Evolutionary conservation across 2,329 filamentous ascomycete genomes (phyloP).

Genomic region (Cladosporium sp.): DNA sequence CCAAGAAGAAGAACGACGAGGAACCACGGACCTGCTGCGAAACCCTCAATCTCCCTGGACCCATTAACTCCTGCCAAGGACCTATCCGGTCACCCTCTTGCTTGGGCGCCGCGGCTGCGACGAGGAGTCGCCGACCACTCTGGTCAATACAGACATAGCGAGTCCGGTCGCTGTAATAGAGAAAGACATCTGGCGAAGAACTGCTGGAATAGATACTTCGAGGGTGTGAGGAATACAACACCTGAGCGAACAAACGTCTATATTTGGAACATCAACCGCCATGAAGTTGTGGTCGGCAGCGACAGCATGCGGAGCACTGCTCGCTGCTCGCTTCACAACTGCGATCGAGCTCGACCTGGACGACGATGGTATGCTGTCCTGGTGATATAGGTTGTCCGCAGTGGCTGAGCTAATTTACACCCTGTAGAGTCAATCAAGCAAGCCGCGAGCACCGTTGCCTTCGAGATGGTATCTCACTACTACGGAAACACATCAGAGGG

Average conservation of each 20-base stretch:
- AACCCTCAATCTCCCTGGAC: no score
- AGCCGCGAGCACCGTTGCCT: conserved; percentile 39
- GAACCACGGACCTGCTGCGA: not conserved
- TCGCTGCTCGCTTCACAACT: conserved; percentile 16
- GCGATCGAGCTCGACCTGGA: conserved; percentile 14
- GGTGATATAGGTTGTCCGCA: not conserved
- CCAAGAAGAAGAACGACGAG: not conserved
- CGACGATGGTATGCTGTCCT: conserved; percentile 5
- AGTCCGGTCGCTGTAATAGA: not conserved
- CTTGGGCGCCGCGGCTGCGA: conserved; percentile 3
- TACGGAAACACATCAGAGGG: conserved; percentile 47
- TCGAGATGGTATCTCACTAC: conserved; percentile 50
- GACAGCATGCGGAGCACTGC: conserved; percentile 15
- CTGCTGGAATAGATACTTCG: not conserved
- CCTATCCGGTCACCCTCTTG: conserved; percentile 1
- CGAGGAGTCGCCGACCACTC: no score
- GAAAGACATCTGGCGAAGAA: not conserved
- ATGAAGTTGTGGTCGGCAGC: conserved; percentile 17
- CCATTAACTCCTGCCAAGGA: conserved; percentile 10
- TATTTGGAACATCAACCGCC: not conserved
- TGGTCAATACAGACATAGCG: no score
- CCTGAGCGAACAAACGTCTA: not conserved
- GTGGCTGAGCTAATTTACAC: no score
- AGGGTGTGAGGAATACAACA: not conserved
- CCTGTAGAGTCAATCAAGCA: conserved; percentile 38